Evolutionary conservation across 2,329 filamentous ascomycete species (phyloP).

Genomic region (Pseudopithomyces chartarum): DNA sequence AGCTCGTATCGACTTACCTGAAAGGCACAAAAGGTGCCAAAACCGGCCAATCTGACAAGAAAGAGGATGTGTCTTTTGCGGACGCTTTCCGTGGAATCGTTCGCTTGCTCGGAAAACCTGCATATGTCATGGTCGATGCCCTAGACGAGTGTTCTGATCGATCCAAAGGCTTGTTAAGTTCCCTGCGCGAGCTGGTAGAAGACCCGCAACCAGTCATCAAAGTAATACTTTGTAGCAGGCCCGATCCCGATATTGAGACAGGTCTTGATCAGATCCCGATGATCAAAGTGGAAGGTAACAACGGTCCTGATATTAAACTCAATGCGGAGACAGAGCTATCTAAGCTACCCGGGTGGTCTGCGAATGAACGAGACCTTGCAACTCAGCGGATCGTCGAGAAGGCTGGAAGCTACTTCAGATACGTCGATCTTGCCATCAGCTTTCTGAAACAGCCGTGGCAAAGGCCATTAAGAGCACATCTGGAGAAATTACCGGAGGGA

Average conservation of each 20-base stretch:
- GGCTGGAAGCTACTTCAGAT: constrained; percentile 1
- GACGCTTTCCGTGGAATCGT: not conserved
- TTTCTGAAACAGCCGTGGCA: constrained; percentile 1
- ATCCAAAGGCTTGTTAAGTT: not conserved
- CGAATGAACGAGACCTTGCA: not conserved
- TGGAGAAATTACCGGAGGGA: not conserved
- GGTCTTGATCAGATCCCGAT: not conserved
- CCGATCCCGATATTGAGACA: not conserved
- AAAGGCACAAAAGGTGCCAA: not conserved
- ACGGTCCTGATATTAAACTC: not conserved
- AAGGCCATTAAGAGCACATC: not conserved
- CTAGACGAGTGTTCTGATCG: not conserved
- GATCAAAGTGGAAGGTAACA: not conserved
- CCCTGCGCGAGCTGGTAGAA: not conserved
- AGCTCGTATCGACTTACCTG: not conserved
- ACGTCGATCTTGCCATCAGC: not conserved
- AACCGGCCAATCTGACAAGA: not conserved
- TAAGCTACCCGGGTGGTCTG: not conserved
- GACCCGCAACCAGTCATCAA: not conserved
- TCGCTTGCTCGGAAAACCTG: not conserved
- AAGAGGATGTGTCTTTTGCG: not conserved
- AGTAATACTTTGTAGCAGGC: not conserved
- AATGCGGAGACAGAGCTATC: not conserved
- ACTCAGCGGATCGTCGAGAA: not conserved
- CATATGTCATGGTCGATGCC: not conserved